These are phyloP conservation scores for Hansenula sp. DNA, from an alignment of 1,139 yeast species.

Conservation along the genomic window DNA sequence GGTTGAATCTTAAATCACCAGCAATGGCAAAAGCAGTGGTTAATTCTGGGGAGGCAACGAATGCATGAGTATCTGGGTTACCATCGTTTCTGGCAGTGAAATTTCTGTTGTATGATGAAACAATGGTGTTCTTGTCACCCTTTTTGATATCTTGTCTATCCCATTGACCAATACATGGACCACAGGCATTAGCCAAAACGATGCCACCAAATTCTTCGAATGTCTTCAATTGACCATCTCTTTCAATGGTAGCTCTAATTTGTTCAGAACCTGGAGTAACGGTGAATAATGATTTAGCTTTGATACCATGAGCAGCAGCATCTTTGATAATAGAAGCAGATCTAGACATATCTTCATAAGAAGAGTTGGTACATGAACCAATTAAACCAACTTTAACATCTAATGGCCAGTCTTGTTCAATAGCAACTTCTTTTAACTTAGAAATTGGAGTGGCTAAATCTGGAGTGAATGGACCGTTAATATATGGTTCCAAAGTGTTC, in stretches of 20 bases:
- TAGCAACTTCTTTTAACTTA: slow-evolving; percentile 84
- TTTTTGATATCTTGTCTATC: slow-evolving; percentile 95
- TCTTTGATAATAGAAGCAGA: slow-evolving; percentile 91
- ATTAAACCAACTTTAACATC: slow-evolving; percentile 95
- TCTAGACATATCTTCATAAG: slow-evolving; percentile 98
- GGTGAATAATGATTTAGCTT: slow-evolving; percentile 85
- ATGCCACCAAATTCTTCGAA: slow-evolving; percentile 93
- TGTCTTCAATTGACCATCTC: slow-evolving; percentile 92
- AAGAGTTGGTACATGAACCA: slow-evolving; percentile 99
- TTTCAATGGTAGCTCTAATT: slow-evolving; percentile 96
- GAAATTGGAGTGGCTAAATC: slow-evolving; percentile 98
- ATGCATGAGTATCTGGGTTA: slow-evolving; percentile 97
- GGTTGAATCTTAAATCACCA: slow-evolving; percentile 98
- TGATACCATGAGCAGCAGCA: slow-evolving; percentile 87
- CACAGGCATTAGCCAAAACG: slow-evolving; percentile 98
- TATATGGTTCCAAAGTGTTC: slow-evolving; percentile 93
- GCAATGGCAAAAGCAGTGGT: slow-evolving; percentile 95
- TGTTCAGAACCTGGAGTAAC: slow-evolving; percentile 99
- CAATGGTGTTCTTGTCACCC: slow-evolving; percentile 98
- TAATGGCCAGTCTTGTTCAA: slow-evolving; percentile 88
- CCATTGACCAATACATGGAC: slow-evolving; percentile 99
- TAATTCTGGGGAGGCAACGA: slow-evolving; percentile 97
- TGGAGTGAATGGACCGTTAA: slow-evolving; percentile 99
- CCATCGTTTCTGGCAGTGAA: slow-evolving; percentile 99
- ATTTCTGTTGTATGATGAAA: slow-evolving; percentile 98